These are phyloP conservation scores for Macrocystidia cucumis DNA, from an alignment of 1,284 basidiomycete genomes.

Conservation along the genomic window DNA sequence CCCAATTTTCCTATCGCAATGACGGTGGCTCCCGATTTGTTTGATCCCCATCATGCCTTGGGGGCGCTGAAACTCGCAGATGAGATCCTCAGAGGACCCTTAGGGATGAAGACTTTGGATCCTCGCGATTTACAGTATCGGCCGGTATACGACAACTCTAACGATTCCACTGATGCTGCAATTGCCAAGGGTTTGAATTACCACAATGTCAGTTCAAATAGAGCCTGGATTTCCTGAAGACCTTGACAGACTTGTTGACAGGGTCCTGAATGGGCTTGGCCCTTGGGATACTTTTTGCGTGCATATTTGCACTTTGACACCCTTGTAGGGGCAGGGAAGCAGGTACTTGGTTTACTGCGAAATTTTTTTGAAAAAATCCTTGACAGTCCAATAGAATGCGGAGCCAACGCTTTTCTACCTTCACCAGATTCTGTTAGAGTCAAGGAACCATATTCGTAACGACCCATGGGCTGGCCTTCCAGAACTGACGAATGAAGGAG, in stretches of 20 bases:
- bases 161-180: slow-evolving; percentile 75
- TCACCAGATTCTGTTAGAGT: slow-evolving; percentile 61
- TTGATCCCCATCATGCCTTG: slow-evolving; percentile 76
- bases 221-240: slow-evolving; percentile 8
- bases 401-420: slow-evolving; percentile 73
- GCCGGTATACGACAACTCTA: slow-evolving; percentile 86
- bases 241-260: slow-evolving; percentile 19
- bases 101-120: slow-evolving; percentile 95
- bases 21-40: slow-evolving; percentile 95
- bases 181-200: slow-evolving; percentile 91
- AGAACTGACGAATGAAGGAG: slow-evolving; percentile 84
- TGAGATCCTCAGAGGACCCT: slow-evolving; percentile 67
- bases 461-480: slow-evolving; percentile 91
- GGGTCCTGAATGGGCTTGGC: slow-evolving; percentile 93
- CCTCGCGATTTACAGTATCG: slow-evolving; percentile 81
- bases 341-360: slow-evolving; percentile 40
- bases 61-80: slow-evolving; percentile 74
- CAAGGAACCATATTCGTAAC: slow-evolving; percentile 65
- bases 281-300: slow-evolving; percentile 90
- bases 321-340: slow-evolving; percentile 47
- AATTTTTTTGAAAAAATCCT: background rate
- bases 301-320: slow-evolving; percentile 87
- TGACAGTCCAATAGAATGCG: slow-evolving; percentile 40
- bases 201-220: slow-evolving; percentile 50
- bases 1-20: slow-evolving; percentile 94